Base-by-base conservation (phyloP, 2,329 filamentous ascomycete genomes). In the Didymella keratinophila region DNA sequence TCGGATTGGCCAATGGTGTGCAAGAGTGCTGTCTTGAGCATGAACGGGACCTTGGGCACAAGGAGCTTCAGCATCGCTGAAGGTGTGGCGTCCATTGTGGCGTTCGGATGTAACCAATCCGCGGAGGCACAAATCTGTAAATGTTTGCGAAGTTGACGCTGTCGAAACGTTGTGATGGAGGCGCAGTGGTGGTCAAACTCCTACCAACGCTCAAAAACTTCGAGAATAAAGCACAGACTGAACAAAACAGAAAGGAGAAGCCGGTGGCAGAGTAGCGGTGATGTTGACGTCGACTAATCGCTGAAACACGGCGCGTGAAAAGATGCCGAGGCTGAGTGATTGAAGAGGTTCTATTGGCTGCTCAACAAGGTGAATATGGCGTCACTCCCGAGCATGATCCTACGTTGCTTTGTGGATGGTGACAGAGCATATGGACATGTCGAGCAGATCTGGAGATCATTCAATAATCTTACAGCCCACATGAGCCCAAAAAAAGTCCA, bases 1-100 rank as follows among this genome's bases (percentile, higher is more conserved):
- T 88, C 83, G 0, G 93, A 92, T 39, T 90, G 77, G 27, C 83
- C 84, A 8, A 97, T 80, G 2, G 87, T 71, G 68, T 93, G 89
- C 46, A 83, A 78, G 12, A 91, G 61, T 2, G 86, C 82, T 1
- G 88, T 84, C 62, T 86, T 86, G n/a, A 85, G 70, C 9, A 91
- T 79, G 10, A 88, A 78, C 0, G 89, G 89, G 2, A 91, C 66
- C 48, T 73, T 73, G 25, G 75, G 75, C 11, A 74, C 57, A 6
- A 78, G 60, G 5, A 77, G 39, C 50, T 72, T 74, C n/a, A 75
- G 54, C 23, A 76, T 46, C 2, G 69, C 67, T n/a, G 74, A 67
- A 11, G 75, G 71, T 23, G 74, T 71, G 32, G 72, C 62, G 39
- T 77, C 73, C 75, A 78, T 77, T 14, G 52, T 67, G 56, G 52